phyloP scores from a whole-genome alignment of 1,139 yeast species.

The Taphrina communis region DNA sequence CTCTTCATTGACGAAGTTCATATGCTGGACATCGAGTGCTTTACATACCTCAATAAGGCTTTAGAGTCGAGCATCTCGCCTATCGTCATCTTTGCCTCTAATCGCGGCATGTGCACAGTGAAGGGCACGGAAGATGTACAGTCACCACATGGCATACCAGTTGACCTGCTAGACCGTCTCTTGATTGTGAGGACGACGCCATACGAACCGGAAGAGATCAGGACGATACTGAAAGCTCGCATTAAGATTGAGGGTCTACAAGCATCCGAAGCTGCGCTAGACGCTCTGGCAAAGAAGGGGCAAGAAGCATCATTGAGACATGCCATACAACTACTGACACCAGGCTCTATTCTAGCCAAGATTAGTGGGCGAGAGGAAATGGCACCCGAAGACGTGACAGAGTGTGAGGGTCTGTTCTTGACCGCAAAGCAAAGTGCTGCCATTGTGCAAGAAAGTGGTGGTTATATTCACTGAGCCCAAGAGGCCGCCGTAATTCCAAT shows the following conservation, averaged over 20 bases:
- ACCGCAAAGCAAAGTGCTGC: slow-evolving; percentile 87
- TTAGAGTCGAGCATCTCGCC: slow-evolving; percentile 92
- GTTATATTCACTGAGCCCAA: slow-evolving; percentile 17
- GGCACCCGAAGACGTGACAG: slow-evolving; percentile 74
- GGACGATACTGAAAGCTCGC: slow-evolving; percentile 79
- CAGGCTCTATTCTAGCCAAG: slow-evolving; percentile 82
- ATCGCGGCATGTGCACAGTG: slow-evolving; percentile 89
- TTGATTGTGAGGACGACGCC: slow-evolving; percentile 91
- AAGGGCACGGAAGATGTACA: slow-evolving; percentile 87
- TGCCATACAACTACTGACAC: slow-evolving; percentile 86
- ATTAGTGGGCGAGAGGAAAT: slow-evolving; percentile 77
- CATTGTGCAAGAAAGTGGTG: slow-evolving; percentile 61
- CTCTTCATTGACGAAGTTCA: slow-evolving; percentile 96
- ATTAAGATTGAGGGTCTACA: slow-evolving; percentile 75
- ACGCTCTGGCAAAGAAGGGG: slow-evolving; percentile 73
- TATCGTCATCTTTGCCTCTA: slow-evolving; percentile 90
- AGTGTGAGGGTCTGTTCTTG: slow-evolving; percentile 80
- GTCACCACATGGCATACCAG: slow-evolving; percentile 96
- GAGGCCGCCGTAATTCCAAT: not conserved
- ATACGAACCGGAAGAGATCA: slow-evolving; percentile 80
- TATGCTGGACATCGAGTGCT: slow-evolving; percentile 95
- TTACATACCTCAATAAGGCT: slow-evolving; percentile 92
- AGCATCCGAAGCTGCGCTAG: slow-evolving; percentile 70
- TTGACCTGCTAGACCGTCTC: slow-evolving; percentile 88
- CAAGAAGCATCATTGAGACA: slow-evolving; percentile 81